A percentile compares a stretch with the other conserved stretches of the same genome.
Conservation (phyloP, 1,284 basidiomycete genomes). For the Lentinus polychrous region DNA sequence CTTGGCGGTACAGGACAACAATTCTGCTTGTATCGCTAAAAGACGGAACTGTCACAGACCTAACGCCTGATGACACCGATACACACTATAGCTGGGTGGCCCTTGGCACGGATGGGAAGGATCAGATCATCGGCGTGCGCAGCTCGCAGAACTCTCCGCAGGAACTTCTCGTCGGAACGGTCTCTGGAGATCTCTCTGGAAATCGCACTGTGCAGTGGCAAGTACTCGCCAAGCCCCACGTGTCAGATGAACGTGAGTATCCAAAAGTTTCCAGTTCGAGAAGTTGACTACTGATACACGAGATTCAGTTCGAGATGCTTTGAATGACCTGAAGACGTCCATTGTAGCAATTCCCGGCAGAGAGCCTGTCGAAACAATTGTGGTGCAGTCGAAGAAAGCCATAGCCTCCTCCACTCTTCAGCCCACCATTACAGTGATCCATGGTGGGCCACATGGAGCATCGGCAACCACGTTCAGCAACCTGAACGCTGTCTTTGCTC, state of each 20-base stretch:
- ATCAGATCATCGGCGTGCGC: conserved; percentile 40
- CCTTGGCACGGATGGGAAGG: conserved; percentile 42
- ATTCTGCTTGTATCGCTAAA: conserved; percentile 36
- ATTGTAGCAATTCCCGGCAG: conserved; percentile 42
- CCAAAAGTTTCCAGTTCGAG: not conserved
- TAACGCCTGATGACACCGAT: conserved; percentile 32
- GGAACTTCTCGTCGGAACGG: conserved; percentile 42
- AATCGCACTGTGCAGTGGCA: conserved; percentile 30
- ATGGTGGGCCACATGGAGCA: conserved; percentile 63
- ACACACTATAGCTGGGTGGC: conserved; percentile 41
- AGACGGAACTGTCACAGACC: conserved; percentile 32
- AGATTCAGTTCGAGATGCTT: conserved; percentile 34
- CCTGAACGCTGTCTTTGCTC: conserved; percentile 36
- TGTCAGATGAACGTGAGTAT: conserved; percentile 35
- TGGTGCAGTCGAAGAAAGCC: conserved; percentile 28
- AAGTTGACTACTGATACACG: not conserved
- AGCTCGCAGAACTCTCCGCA: conserved; percentile 43
- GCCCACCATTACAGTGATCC: conserved; percentile 47
- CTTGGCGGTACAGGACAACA: conserved; percentile 45
- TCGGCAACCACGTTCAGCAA: conserved; percentile 43
- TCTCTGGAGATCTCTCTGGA: conserved; percentile 25
- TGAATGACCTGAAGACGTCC: conserved; percentile 32
- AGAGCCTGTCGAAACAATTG: conserved; percentile 45
- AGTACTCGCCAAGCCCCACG: conserved; percentile 33
- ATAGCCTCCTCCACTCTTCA: conserved; percentile 25